Evolutionary conservation across 2,329 filamentous ascomycete species (phyloP), one percentile per base, ranked within the genome.

Genomic region (Erysiphe pulchra): DNA sequence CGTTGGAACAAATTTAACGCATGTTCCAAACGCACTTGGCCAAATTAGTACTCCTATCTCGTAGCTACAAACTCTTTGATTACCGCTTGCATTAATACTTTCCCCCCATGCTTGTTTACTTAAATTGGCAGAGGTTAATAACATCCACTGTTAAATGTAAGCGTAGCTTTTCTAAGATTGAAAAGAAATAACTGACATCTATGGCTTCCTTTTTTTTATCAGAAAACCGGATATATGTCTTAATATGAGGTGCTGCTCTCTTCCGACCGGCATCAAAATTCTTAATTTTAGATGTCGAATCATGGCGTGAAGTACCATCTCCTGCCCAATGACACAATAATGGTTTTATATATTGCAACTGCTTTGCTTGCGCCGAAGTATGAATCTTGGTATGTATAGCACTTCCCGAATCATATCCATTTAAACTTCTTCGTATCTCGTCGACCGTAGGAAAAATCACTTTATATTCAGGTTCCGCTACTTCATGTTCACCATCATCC

Each of bases 31-130:
- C 16, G 77, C 56, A 8, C 61, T 72, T 0, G 85, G 84, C 81
- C 84, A 92, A 0, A 92, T 69, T 42, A 92, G 57, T 1, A 93
- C 81, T 0, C 85, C 85, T 31, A 83, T 70, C 58, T 93, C 85
- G 65, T 78, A 93, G 30, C 81, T 90, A 47, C 78, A 75, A 28
- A 92, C 73, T 33, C 77, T 69, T 30, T 84, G 63, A 53, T 81
- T 70, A 0, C 71, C 73, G 0, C 66, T 63, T 2, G 64, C 11
- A 49, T 69, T 73, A 1, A 58, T 59, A 2, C 70, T 65, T 34
- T 79, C 75, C 1, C 85, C 85, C 86, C 85, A 93, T 0, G 85
- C 85, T 60, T 92, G 84, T 49, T 77, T 87, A 1, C 81, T 90
- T 2, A 93, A 59, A 53, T 92, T 93, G n/a, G 85, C 84, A n/a